These are phyloP conservation scores for Aquilaria sinensis DNA, from an alignment of 345 rosid genomes.

Conservation along the genomic window DNA sequence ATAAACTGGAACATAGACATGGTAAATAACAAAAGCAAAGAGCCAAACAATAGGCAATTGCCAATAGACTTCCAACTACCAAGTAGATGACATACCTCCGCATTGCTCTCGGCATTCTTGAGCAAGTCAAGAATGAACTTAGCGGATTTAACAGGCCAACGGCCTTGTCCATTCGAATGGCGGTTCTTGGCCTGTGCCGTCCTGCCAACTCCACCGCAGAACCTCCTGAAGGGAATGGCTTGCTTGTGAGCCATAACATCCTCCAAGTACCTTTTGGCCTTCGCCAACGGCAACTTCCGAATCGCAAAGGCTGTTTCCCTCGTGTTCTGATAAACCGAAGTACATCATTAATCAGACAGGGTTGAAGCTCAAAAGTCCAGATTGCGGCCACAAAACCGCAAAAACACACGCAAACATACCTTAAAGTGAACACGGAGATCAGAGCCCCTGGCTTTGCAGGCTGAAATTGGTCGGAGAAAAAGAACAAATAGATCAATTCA, in stretches of 20 bases:
- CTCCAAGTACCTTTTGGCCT: conserved; percentile 73
- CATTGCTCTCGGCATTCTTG: conserved; percentile 72
- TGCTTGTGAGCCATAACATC: conserved; percentile 77
- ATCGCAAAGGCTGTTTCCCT: conserved; percentile 66
- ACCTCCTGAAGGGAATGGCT: conserved; percentile 75
- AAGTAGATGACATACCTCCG: conserved; percentile 37
- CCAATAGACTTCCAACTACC: background rate
- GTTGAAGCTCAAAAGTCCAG: background rate
- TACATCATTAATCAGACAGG: background rate
- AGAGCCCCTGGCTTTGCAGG: conserved; percentile 74
- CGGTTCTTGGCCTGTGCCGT: conserved; percentile 80
- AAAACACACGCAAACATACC: conserved; percentile 22
- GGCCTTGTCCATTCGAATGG: conserved; percentile 81
- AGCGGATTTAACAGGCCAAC: conserved; percentile 63
- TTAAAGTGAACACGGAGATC: conserved; percentile 78
- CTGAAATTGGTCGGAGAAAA: conserved; percentile 20
- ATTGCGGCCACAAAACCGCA: background rate
- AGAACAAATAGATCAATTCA: background rate
- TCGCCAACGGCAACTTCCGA: conserved; percentile 49
- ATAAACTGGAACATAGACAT: background rate
- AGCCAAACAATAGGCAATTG: too few relatives aligned
- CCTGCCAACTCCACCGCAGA: conserved; percentile 72
- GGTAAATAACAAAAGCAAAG: background rate
- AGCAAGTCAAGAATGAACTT: conserved; percentile 48
- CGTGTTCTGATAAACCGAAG: conserved; percentile 40